Base-by-base conservation (phyloP, 768 basidiomycete genomes). In the Leccinum olivaceopallidum region DNA sequence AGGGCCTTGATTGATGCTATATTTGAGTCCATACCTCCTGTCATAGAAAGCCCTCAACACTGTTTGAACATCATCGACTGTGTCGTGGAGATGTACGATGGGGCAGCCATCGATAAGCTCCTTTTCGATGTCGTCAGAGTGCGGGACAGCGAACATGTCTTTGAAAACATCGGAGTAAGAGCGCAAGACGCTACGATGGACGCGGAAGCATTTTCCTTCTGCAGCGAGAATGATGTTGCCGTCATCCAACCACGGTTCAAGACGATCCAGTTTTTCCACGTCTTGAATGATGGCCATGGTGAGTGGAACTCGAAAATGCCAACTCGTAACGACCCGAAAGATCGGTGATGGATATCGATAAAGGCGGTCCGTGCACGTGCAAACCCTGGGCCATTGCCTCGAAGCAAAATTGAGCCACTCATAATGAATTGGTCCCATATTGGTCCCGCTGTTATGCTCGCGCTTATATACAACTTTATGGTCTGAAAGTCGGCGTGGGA, bases 131-230 rank as follows among this genome's bases (percentile, higher is more conserved):
- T 47, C 58, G 13, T 49, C n/a, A 28, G 55, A 22, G 3, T 68
- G 60, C 2, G 59, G 59, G 30, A 34, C 37, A 6, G 53, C 13
- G 13, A 75, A 74, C 73, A 75, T 71, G 36, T 70, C 71, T 18
- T 58, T 62, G 62, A 77, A 75, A n/a, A 76, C 60, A 4, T 64
- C 61, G 3, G 74, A 75, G 55, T 76, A 63, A 2, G 60, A 32
- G 22, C 56, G 39, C 10, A 77, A 55, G 36, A 72, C 50, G 20
- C 63, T 67, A 20, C 74, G 68, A 50, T 76, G 74, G 14, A 77
- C 74, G 10, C 71, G 70, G 49, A 76, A 76, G 13, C 60, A 60
- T 58, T 67, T 73, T 6, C 49, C 59, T 26, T 70, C 62, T 12
- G 62, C 68, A 12, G 62, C 57, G 10, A 76, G 66, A 52, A 76